These are phyloP conservation scores for Candida krabiensis DNA, from an alignment of 805 yeast species.

Conservation along the genomic window DNA sequence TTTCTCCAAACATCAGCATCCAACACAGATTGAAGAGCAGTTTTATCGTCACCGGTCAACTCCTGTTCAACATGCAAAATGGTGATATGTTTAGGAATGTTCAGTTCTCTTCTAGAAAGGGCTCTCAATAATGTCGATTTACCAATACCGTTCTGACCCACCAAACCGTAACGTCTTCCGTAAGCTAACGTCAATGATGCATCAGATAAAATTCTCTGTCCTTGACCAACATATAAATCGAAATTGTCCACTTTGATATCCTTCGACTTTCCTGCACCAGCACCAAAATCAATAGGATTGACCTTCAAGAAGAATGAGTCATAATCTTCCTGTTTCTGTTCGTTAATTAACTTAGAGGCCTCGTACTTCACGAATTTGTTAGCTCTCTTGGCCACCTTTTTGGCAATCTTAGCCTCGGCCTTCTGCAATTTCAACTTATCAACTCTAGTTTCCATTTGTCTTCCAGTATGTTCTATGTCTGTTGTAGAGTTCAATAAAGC, in stretches of 20 bases:
- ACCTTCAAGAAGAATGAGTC: conserved; percentile 94
- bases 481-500: conserved; percentile 74
- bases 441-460: conserved; percentile 90
- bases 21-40: conserved; percentile 91
- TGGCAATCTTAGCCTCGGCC: conserved; percentile 96
- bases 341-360: conserved; percentile 85
- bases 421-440: conserved; percentile 96
- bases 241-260: conserved; percentile 92
- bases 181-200: conserved; percentile 82
- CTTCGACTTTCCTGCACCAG: conserved; percentile 93
- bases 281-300: conserved; percentile 89
- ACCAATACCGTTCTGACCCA: conserved; percentile 99
- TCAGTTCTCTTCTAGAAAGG: conserved; percentile 86
- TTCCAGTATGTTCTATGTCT: conserved; percentile 89
- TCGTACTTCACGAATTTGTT: conserved; percentile 85
- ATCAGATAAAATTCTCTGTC: conserved; percentile 87
- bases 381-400: conserved; percentile 87
- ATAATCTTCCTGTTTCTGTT: conserved; percentile 68
- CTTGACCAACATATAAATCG: conserved; percentile 94
- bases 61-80: conserved; percentile 98
- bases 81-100: conserved; percentile 93
- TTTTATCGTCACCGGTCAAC: conserved; percentile 86
- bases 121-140: conserved; percentile 93
- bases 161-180: conserved; percentile 95
- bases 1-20: conserved; percentile 99